Evolutionary conservation across 345 rosid genomes (phyloP).

Genomic region (Euphorbia pulcherrima): DNA sequence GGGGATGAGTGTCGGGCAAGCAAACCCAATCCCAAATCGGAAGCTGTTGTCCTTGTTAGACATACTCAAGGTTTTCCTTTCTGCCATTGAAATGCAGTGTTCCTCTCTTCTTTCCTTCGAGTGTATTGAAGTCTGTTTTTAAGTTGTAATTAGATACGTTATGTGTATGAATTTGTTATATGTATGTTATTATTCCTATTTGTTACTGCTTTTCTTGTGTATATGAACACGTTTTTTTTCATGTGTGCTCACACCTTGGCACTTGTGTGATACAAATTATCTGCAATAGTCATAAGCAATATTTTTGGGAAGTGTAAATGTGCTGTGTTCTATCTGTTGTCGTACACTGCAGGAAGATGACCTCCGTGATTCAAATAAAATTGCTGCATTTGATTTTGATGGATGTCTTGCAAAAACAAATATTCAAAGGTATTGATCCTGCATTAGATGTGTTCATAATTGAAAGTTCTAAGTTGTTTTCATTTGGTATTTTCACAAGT

Average conservation of each 20-base stretch:
- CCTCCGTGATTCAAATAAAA: constrained; percentile 67
- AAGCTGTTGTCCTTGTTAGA: no score
- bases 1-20: no score
- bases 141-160: no score
- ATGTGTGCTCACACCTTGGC: background rate
- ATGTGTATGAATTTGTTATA: no score
- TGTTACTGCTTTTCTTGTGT: background rate
- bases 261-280: background rate
- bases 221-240: background rate
- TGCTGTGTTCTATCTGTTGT: background rate
- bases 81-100: no score
- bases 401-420: constrained; percentile 88
- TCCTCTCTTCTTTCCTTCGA: no score
- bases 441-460: background rate
- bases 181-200: background rate
- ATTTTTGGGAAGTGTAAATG: background rate
- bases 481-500: background rate
- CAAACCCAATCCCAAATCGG: no score
- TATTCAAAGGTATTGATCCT: constrained; percentile 45
- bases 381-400: constrained; percentile 98
- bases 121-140: no score
- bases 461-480: background rate
- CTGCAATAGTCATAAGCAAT: background rate
- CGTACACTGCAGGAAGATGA: constrained; percentile 59
- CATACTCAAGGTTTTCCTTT: no score